Evolutionary conservation across 2,329 filamentous ascomycete species (phyloP), one percentile per base, ranked within the genome.

Genomic region (Seiridium unicorne): DNA sequence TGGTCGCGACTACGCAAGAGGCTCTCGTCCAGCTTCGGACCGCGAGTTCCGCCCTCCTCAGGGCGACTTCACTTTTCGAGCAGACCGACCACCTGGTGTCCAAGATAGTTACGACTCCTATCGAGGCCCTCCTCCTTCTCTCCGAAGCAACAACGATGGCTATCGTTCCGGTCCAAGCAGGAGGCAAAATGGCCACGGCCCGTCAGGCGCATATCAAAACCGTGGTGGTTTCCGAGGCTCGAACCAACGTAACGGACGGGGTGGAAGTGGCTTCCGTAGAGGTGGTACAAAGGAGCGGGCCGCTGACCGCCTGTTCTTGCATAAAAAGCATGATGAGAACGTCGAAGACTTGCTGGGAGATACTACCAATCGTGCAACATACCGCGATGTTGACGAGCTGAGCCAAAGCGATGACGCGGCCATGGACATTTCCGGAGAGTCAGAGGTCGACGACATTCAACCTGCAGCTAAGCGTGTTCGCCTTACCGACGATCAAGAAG

Each of bases 341-440:
- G 73, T 78, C 0, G 77, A 81, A 51, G 76, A 82, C 48, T 77
- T 79, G 46, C 74, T 85, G 18, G 79, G 78, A 9, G 77, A 82
- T 59, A 72, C 69, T 5, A 74, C 78, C 3, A 77, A 72, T 1
- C 76, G 77, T 5, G 78, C 79, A 10, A 86, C 81, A 49, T 89
- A 83, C 66, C 78, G 80, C 55, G 71, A 82, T 42, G 55, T 87
- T 4, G 82, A 86, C 40, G 81, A 87, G 13, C 72, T 89, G 34
- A 87, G 85, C 0, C 85, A 89, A 64, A 86, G 85, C 63, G 83
- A 85, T 54, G 86, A 89, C 70, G 79, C 85, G 11, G 85, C 81
- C 2, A 89, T 89, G 85, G 85, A 88, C 49, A 83, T 87, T 5
- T 88, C 85, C 0, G 83, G 82, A 40, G 75, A 77, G 46, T 77